Evolutionary conservation across 2,329 filamentous ascomycete genomes (phyloP), one percentile per base, ranked within the genome.

Genomic region (Fragosphaeria purpurea): DNA sequence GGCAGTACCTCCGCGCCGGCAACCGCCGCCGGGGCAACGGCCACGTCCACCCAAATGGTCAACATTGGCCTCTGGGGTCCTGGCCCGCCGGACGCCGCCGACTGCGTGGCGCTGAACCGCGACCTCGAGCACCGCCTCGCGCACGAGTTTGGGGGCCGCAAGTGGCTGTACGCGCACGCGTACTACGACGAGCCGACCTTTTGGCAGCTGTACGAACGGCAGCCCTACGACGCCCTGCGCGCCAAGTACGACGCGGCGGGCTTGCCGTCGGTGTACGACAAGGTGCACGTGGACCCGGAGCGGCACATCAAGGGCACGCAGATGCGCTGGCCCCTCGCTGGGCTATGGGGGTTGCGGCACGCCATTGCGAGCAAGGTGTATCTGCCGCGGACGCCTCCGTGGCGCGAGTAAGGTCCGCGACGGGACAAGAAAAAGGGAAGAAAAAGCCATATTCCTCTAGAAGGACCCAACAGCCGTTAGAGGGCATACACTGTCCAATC

Each of bases 111-210:
- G 40, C 78, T 79, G 58, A 94, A 94, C 66, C 77, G 83, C 35
- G 74, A 73, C 42, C 73, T 94, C 22, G 88, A 94, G 68, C 67
- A 70, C 22, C 84, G 85, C 61, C 76, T 90, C 4, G 70, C 71
- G 45, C 30, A 41, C 48, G 73, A 80, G 56, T 75, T 93, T 1
- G 82, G 82, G 44, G 88, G 88, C 3, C 79, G 85, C 70, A 94
- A 94, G 70, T 93, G 87, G 85, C 71, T 94, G 10, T 94, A 95
- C 65, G 87, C 88, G 3, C 85, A 91, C 60, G 85, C 86, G 0
- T 94, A 89, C 68, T 93, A 93, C 64, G 75, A 77, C n/a, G 77
- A 85, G 61, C 68, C 75, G 0, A 79, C 86, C 61, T 88, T 86
- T 66, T 86, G 82, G 82, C 59, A 67, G 37, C 70, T 81, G 47